Evolutionary conservation across 306 rosid species (phyloP).

Genomic region (Crotalaria pallida): DNA sequence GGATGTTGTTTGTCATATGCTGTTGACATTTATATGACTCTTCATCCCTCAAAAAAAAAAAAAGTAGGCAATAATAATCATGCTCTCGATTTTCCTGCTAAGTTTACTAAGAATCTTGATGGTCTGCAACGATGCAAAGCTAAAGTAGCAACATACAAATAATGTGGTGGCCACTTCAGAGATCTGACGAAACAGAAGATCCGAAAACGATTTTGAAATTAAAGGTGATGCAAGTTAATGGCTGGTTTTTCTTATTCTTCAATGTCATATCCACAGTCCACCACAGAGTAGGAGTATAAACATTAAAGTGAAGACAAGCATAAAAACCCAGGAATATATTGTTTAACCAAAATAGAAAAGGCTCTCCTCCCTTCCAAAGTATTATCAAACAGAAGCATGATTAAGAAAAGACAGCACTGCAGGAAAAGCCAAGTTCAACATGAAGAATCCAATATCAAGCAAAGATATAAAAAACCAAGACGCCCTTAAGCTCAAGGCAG

Average conservation of each 20-base stretch:
- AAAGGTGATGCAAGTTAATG: constrained; percentile 49
- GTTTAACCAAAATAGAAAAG: neutral
- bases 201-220: constrained; percentile 31
- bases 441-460: neutral
- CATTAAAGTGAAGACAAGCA: neutral
- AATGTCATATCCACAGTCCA: constrained; percentile 40
- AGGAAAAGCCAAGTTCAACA: neutral
- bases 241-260: constrained; percentile 22
- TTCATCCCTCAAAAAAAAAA: too few species aligned
- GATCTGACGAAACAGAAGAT: constrained; percentile 5
- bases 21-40: too few species aligned
- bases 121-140: neutral
- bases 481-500: neutral
- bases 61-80: too few species aligned
- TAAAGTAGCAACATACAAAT: neutral
- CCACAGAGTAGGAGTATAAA: constrained; percentile 41
- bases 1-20: too few species aligned
- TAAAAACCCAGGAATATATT: neutral
- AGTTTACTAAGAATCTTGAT: too few species aligned
- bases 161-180: constrained; percentile 11
- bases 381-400: neutral
- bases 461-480: neutral
- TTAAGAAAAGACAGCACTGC: too few species aligned
- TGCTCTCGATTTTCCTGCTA: too few species aligned
- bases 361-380: neutral